A percentile compares a stretch with the other conserved stretches of the same genome.
phyloP scores from a whole-genome alignment of 2,329 filamentous ascomycete genomes.

The Malbranchea zuffiana region DNA sequence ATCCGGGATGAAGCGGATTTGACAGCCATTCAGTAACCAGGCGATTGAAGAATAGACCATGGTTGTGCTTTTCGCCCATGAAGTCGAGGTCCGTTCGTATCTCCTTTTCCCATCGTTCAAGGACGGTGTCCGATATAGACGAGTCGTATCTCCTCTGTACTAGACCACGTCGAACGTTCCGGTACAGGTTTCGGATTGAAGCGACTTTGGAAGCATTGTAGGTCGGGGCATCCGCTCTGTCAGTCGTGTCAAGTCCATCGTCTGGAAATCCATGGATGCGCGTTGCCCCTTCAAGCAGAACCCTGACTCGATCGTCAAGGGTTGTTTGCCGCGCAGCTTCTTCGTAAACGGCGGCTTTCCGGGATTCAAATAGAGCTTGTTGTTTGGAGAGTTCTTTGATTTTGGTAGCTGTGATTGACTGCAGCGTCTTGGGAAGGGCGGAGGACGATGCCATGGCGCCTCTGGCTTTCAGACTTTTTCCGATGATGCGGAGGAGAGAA shows the following conservation, averaged over 20 bases:
- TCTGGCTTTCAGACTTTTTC: no score
- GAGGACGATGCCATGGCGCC: conserved; percentile 21
- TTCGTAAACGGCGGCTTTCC: conserved; percentile 35
- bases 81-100: conserved; percentile 39
- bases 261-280: conserved; percentile 28
- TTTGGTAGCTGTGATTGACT: conserved; percentile 46
- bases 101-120: conserved; percentile 39
- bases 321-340: conserved; percentile 22
- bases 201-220: conserved; percentile 22
- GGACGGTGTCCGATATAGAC: conserved; percentile 38
- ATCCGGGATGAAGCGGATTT: conserved; percentile 20
- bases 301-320: conserved; percentile 23
- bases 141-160: conserved; percentile 45
- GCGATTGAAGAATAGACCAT: conserved; percentile 46
- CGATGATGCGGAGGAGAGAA: no score
- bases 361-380: conserved; percentile 39
- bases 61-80: conserved; percentile 45
- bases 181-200: conserved; percentile 22
- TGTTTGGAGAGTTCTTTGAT: conserved; percentile 47
- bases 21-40: conserved; percentile 47
- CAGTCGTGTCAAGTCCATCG: conserved; percentile 23
- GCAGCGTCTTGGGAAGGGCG: conserved; percentile 43
- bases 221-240: conserved; percentile 18
- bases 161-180: conserved; percentile 43
- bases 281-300: conserved; percentile 30